These are phyloP conservation scores for Epichloe aotearoae DNA, from an alignment of 2,329 filamentous ascomycete species.

Conservation along the genomic window DNA sequence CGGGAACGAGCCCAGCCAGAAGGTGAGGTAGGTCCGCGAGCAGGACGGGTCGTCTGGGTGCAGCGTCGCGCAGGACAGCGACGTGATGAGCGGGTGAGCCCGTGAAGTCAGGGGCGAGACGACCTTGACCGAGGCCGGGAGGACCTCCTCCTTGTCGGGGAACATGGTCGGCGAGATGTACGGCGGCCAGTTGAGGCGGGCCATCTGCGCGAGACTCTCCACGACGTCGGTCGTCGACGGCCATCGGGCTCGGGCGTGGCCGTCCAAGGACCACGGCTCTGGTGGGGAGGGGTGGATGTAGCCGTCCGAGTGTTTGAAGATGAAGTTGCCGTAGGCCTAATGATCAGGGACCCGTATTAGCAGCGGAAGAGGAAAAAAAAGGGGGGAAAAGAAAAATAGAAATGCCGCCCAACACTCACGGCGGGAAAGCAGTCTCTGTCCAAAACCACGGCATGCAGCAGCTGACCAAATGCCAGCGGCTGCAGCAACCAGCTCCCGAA, in stretches of 20 bases:
- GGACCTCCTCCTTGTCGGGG: constrained; percentile 48
- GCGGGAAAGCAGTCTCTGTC: constrained; percentile 60
- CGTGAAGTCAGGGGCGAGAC: constrained; percentile 69
- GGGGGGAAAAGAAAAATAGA: neutral
- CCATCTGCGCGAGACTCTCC: constrained; percentile 70
- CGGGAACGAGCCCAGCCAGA: constrained; percentile 76
- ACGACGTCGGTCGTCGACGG: constrained; percentile 63
- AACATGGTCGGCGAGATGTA: constrained; percentile 82
- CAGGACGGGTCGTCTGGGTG: constrained; percentile 85
- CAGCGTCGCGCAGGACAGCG: constrained; percentile 76
- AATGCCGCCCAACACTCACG: constrained; percentile 23
- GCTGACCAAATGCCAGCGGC: constrained; percentile 61
- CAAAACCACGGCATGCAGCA: constrained; percentile 64
- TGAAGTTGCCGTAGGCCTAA: constrained; percentile 25
- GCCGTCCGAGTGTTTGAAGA: constrained; percentile 60
- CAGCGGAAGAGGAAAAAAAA: neutral
- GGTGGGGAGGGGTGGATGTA: constrained; percentile 68
- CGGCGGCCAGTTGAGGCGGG: constrained; percentile 69
- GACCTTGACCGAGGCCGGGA: constrained; percentile 50
- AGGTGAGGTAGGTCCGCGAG: constrained; percentile 72
- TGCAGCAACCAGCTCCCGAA: constrained; percentile 75
- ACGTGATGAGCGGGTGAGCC: constrained; percentile 76
- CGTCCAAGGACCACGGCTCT: constrained; percentile 42
- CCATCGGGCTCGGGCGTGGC: constrained; percentile 53
- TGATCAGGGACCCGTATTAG: no score